Evolutionary conservation across 179 eudicot species (phyloP).

Genomic region (Amaranthus tricolor): DNA sequence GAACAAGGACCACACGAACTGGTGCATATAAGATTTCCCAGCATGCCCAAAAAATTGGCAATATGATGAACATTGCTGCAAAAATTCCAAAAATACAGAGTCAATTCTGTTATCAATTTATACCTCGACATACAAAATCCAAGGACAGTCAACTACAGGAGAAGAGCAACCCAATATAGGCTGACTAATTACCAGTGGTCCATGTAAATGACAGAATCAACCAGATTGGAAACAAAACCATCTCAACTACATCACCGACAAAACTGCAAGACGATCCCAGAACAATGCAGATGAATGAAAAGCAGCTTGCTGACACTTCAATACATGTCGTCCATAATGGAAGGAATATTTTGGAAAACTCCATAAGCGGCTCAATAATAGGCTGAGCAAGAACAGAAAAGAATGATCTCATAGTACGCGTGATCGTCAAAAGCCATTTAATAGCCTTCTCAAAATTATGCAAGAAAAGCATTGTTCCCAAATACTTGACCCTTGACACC

Average conservation of each 20-base stretch:
- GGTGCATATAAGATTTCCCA: slow-evolving; percentile 79
- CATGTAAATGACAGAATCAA: slow-evolving; percentile 51
- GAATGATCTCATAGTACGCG: slow-evolving; percentile 62
- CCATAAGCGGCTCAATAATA: slow-evolving; percentile 62
- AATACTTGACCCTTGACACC: slow-evolving; percentile 82
- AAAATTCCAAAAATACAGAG: slow-evolving; percentile 8
- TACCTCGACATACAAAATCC: slow-evolving; percentile 10
- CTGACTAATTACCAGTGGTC: slow-evolving; percentile 58
- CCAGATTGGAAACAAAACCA: slow-evolving; percentile 73
- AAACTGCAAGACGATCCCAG: slow-evolving; percentile 54
- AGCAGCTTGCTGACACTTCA: slow-evolving; percentile 36
- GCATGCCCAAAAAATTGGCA: slow-evolving; percentile 70
- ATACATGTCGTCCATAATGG: slow-evolving; percentile 60
- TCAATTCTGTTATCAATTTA: slow-evolving; percentile 5
- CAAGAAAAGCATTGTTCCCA: slow-evolving; percentile 94
- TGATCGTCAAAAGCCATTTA: slow-evolving; percentile 65
- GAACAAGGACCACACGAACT: slow-evolving; percentile 56
- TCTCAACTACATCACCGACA: slow-evolving; percentile 48
- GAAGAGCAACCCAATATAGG: slow-evolving; percentile 7
- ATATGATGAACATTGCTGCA: slow-evolving; percentile 62
- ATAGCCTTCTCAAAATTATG: slow-evolving; percentile 88
- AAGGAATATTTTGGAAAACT: slow-evolving; percentile 41
- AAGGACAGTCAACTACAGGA: background rate
- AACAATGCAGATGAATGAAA: slow-evolving; percentile 50
- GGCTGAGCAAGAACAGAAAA: slow-evolving; percentile 75